A percentile compares a stretch with the other conserved stretches of the same genome.
phyloP scores from a whole-genome alignment of 2,329 filamentous ascomycete genomes.

The Phoma sp. region DNA sequence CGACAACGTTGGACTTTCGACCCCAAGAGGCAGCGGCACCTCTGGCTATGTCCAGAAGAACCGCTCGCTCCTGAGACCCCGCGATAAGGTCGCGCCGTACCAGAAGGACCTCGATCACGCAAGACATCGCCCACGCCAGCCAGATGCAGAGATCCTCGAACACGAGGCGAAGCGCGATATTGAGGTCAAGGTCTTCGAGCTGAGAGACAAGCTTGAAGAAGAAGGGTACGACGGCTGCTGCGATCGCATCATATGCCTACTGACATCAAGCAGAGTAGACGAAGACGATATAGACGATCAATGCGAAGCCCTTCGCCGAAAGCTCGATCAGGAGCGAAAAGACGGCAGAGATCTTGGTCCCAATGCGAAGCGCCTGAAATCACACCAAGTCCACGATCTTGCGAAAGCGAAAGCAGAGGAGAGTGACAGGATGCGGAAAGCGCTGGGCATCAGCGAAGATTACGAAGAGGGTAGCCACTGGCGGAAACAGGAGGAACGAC shows the following conservation, averaged over 20 bases:
- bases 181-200: conserved; percentile 90
- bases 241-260: neutral
- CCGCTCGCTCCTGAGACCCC: conserved; percentile 82
- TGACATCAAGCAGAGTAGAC: conserved; percentile 63
- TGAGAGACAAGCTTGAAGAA: conserved; percentile 90
- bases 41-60: conserved; percentile 98
- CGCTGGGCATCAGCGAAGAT: conserved; percentile 83
- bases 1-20: conserved; percentile 94
- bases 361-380: conserved; percentile 70
- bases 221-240: conserved; percentile 66
- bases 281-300: conserved; percentile 89
- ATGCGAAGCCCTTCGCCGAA: conserved; percentile 70
- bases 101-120: conserved; percentile 71
- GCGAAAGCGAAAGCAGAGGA: conserved; percentile 96
- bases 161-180: conserved; percentile 91
- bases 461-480: conserved; percentile 88
- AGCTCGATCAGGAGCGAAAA: conserved; percentile 59
- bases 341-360: conserved; percentile 45
- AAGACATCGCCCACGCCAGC: conserved; percentile 79
- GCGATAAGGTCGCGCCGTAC: conserved; percentile 81
- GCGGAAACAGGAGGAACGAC: conserved; percentile 79
- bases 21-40: conserved; percentile 91
- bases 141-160: conserved; percentile 90
- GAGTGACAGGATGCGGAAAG: conserved; percentile 84
- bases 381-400: conserved; percentile 94